Evolutionary conservation across 1,284 basidiomycete genomes (phyloP).

Genomic region (Ceratobasidium sp.): DNA sequence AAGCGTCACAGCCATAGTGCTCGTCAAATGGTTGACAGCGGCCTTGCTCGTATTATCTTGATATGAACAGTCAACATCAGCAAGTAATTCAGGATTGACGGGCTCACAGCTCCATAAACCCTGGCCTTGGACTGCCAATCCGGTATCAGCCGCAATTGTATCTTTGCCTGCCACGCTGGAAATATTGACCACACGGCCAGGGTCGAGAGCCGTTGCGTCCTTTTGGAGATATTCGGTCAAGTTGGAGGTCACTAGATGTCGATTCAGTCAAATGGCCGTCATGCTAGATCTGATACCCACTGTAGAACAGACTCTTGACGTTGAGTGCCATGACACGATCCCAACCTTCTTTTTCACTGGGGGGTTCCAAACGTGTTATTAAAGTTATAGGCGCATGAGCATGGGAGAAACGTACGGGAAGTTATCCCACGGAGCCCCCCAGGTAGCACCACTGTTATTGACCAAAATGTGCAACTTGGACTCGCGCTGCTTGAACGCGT

Average conservation of each 20-base stretch:
- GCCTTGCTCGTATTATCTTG: conserved; percentile 78
- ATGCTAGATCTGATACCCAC: conserved; percentile 52
- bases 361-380: not conserved
- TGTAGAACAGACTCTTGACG: conserved; percentile 81
- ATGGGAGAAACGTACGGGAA: conserved; percentile 56
- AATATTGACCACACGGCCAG: conserved; percentile 80
- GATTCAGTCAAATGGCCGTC: not conserved
- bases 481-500: conserved; percentile 72
- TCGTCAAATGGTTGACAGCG: conserved; percentile 80
- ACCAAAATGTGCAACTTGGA: conserved; percentile 77
- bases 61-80: too few species aligned
- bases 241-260: conserved; percentile 50
- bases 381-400: not conserved
- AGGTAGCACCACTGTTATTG: conserved; percentile 81
- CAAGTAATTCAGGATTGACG: not conserved
- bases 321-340: conserved; percentile 81
- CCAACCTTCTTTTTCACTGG: conserved; percentile 67
- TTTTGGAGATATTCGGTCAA: conserved; percentile 71
- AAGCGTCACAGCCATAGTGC: conserved; percentile 73
- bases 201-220: conserved; percentile 69
- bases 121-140: conserved; percentile 61
- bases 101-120: conserved; percentile 84
- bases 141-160: conserved; percentile 56
- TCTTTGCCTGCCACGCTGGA: conserved; percentile 75
- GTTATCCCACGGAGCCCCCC: conserved; percentile 77